These are phyloP conservation scores for Pseudomonodictys pantanalensis DNA, from an alignment of 495 filamentous ascomycete species.

Conservation along the genomic window DNA sequence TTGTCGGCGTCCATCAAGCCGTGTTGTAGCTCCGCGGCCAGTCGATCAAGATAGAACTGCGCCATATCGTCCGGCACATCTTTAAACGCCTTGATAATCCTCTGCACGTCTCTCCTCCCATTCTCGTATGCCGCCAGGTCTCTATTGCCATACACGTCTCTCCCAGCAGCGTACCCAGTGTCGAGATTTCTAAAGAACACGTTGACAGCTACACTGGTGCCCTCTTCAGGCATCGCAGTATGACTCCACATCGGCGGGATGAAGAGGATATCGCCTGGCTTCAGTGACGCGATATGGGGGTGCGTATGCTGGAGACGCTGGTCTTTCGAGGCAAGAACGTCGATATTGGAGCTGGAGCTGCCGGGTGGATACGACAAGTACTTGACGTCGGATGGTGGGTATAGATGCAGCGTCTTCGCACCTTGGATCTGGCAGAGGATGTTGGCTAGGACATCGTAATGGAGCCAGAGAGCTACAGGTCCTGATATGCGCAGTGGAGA, in stretches of 20 bases:
- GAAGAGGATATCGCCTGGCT: conserved; percentile 73
- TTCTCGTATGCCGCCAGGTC: conserved; percentile 84
- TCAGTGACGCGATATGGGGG: conserved; percentile 63
- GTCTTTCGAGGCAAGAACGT: conserved; percentile 59
- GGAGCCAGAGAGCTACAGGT: conserved; percentile 84
- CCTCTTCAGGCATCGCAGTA: conserved; percentile 63
- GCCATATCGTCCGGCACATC: conserved; percentile 63
- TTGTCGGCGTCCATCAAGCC: too few species aligned
- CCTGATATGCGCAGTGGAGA: conserved; percentile 78
- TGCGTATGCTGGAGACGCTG: conserved; percentile 53
- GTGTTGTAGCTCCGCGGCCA: conserved; percentile 69
- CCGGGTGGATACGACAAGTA: conserved; percentile 69
- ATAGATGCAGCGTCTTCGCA: conserved; percentile 68
- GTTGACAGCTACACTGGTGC: conserved; percentile 73
- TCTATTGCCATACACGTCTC: conserved; percentile 84
- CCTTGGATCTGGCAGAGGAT: conserved; percentile 78
- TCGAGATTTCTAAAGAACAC: conserved; percentile 76
- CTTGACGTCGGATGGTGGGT: conserved; percentile 71
- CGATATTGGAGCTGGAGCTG: conserved; percentile 71
- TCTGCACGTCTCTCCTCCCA: conserved; percentile 66
- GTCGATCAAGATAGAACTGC: conserved; percentile 70
- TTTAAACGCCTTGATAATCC: conserved; percentile 65
- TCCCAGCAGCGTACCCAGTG: conserved; percentile 66
- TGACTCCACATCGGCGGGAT: conserved; percentile 82
- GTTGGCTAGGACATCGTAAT: conserved; percentile 93